phyloP scores from a whole-genome alignment of 768 basidiomycete species.

The Lactifluus rugatus region DNA sequence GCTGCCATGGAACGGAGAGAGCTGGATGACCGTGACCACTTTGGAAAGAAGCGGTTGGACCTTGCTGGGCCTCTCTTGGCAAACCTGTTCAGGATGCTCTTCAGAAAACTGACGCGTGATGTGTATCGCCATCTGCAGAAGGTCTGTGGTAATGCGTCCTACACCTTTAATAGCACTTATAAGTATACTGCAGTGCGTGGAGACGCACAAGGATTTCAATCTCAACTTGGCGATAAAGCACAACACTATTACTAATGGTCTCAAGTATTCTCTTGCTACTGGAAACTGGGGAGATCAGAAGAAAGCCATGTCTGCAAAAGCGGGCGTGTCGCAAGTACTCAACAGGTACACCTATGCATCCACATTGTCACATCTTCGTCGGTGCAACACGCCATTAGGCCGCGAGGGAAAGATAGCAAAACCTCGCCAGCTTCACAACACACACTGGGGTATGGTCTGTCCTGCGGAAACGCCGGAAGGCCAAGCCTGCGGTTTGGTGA shows the following conservation, averaged over 20 bases:
- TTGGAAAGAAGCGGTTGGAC: slow-evolving; percentile 96
- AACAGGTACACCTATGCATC: slow-evolving; percentile 99
- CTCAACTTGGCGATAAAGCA: slow-evolving; percentile 88
- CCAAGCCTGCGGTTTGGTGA: slow-evolving; percentile 97
- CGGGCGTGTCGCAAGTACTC: slow-evolving; percentile 96
- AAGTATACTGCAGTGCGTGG: slow-evolving; percentile 64
- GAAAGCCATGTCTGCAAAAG: slow-evolving; percentile 95
- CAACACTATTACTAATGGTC: slow-evolving; percentile 94
- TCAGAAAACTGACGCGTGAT: slow-evolving; percentile 92
- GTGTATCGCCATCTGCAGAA: slow-evolving; percentile 96
- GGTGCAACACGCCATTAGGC: slow-evolving; percentile 95
- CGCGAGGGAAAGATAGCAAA: slow-evolving; percentile 99
- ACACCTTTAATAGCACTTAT: slow-evolving; percentile 1
- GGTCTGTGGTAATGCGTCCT: slow-evolving; percentile 35
- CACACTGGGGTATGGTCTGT: slow-evolving; percentile 99
- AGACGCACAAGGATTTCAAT: slow-evolving; percentile 91
- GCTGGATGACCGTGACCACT: slow-evolving; percentile 98
- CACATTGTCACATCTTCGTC: slow-evolving; percentile 93
- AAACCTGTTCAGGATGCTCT: slow-evolving; percentile 96
- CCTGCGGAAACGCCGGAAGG: slow-evolving; percentile 99
- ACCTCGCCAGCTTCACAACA: slow-evolving; percentile 97
- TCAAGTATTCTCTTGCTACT: slow-evolving; percentile 95
- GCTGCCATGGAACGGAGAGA: slow-evolving; percentile 93
- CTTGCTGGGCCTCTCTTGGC: slow-evolving; percentile 92
- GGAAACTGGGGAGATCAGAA: slow-evolving; percentile 99